A percentile compares a stretch with the other conserved stretches of the same genome.
Evolutionary conservation across 169 alveolate species (phyloP).

Genomic region (Plasmodium blacklocki): DNA sequence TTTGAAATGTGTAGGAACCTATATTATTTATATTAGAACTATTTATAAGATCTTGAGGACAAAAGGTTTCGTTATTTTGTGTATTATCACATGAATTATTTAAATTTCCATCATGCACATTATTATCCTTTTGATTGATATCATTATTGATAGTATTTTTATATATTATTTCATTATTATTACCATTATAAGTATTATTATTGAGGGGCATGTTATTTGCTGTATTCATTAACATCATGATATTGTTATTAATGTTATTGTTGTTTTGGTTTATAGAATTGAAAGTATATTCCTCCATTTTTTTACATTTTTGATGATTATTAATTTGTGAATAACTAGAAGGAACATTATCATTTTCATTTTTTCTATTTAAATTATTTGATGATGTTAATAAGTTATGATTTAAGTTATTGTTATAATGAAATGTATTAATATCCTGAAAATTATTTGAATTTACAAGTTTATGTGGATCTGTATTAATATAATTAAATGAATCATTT

Average conservation of each 20-base stretch:
- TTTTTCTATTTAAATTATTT: conserved; percentile 16
- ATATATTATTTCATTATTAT: conserved; percentile 8
- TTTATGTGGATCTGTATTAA: neutral
- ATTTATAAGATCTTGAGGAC: too few relatives aligned
- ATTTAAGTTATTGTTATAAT: conserved; percentile 14
- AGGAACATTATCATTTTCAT: neutral
- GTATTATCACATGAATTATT: neutral
- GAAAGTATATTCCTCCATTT: neutral
- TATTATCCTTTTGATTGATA: neutral
- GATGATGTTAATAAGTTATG: neutral
- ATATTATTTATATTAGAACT: too few relatives aligned
- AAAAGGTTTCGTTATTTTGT: too few relatives aligned
- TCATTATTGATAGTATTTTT: neutral
- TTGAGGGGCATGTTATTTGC: neutral
- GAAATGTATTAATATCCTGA: conserved; percentile 5
- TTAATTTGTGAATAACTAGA: conserved; percentile 3
- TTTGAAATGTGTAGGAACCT: too few relatives aligned
- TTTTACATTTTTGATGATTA: conserved; percentile 9
- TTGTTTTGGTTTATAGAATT: neutral
- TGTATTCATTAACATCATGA: neutral
- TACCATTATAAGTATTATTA: neutral
- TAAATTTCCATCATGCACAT: neutral
- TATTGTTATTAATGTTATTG: neutral
- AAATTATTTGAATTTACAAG: conserved; percentile 15
- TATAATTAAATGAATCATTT: conserved; percentile 4